A percentile compares a stretch with the other conserved stretches of the same genome.
Conservation (phyloP, 2,329 filamentous ascomycete genomes). For the Venturiaceae sp. region DNA sequence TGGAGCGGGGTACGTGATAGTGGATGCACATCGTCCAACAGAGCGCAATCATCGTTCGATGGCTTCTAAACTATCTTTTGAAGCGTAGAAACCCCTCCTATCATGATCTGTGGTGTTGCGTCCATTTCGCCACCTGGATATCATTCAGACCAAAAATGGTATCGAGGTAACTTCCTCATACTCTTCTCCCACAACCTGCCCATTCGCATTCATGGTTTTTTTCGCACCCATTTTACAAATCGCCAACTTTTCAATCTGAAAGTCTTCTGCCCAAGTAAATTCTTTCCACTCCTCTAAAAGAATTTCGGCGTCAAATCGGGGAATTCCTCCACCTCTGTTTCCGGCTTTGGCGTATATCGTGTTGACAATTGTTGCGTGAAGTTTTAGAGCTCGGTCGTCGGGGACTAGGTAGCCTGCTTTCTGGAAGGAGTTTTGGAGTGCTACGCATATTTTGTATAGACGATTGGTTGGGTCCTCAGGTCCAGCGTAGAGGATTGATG, state of each 20-base stretch:
- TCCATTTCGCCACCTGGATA: neutral
- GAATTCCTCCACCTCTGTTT: slow-evolving; percentile 18
- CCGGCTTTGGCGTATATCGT: slow-evolving; percentile 54
- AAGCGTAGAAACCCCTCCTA: neutral
- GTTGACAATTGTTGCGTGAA: slow-evolving; percentile 83
- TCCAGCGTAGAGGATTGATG: slow-evolving; percentile 56
- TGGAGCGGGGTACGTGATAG: slow-evolving; percentile 1
- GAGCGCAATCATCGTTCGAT: neutral
- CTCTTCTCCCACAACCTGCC: slow-evolving; percentile 39
- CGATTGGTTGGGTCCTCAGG: slow-evolving; percentile 44
- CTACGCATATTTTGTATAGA: slow-evolving; percentile 48
- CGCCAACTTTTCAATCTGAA: slow-evolving; percentile 60
- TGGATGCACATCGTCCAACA: neutral
- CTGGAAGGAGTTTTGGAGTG: slow-evolving; percentile 45
- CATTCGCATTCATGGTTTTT: slow-evolving; percentile 42
- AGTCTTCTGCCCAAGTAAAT: slow-evolving; percentile 59
- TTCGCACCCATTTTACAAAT: slow-evolving; percentile 86
- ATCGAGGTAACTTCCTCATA: slow-evolving; percentile 38
- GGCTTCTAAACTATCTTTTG: neutral
- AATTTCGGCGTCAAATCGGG: slow-evolving; percentile 30
- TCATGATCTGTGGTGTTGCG: neutral
- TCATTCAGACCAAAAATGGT: neutral
- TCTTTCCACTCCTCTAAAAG: slow-evolving; percentile 48
- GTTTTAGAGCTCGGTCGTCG: slow-evolving; percentile 54
- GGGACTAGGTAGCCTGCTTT: slow-evolving; percentile 45